Evolutionary conservation across 306 rosid genomes (phyloP), one percentile per base, ranked within the genome.

Genomic region (Pterocarpus macrocarpus): DNA sequence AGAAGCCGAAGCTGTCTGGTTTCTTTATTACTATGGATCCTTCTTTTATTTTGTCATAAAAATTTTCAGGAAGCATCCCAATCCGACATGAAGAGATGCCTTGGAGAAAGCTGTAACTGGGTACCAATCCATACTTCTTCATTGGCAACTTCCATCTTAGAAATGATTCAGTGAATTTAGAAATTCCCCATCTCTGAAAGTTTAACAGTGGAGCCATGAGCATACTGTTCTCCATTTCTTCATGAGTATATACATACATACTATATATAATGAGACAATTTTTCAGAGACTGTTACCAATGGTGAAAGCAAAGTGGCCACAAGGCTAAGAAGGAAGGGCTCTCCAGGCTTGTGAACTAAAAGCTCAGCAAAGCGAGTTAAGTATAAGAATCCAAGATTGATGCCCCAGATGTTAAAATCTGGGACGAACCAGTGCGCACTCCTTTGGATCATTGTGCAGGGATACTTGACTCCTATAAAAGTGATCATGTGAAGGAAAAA

Each of bases 281-380:
- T 45, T 45, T 12, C 1, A 41, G 39, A 14, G 49, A 30, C 3
- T 44, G 10, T 80, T 85, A 90, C 94, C 90, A 90, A 34, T 30
- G 94, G 94, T 16, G 90, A 85, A 15, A 88, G 82, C 34, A 88
- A 55, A 73, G 88, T 75, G 17, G 90, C 88, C 16, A 90, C 16
- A 62, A 86, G 62, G 64, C 70, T 17, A 12, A 74, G 85, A 6
- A 83, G 33, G 39, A 82, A 80, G 10, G 81, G 3, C 82, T 87
- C 87, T 14, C 91, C 91, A 5, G 93, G 91, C 79, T 87, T 90
- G 73, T 87, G 93, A 81, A 90, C 32, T 71, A 79, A 17, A 79
- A 90, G 85, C 78, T 85, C 89, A 0, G 89, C 41, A 14, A 90
- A 87, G 36, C 92, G 92, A 38, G 53, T 91, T 5, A 61, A 49